Evolutionary conservation across 805 yeast genomes (phyloP).

Genomic region (Teunomyces pallodes): DNA sequence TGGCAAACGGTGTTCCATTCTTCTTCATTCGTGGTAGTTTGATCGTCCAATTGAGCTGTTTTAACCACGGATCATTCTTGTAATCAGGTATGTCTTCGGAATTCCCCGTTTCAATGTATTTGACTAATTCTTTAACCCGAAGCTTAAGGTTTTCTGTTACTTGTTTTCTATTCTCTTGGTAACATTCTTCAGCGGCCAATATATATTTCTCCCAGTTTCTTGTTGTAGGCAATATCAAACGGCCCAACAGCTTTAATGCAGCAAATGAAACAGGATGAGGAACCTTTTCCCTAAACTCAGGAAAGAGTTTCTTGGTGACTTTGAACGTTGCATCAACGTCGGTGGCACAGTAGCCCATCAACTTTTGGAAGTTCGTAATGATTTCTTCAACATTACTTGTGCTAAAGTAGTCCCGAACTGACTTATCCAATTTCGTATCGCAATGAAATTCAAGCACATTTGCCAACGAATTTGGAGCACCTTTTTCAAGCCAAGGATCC

Average conservation of each 20-base stretch:
- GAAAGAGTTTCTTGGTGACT: conserved; percentile 68
- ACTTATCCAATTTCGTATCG: conserved; percentile 62
- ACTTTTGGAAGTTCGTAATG: conserved; percentile 51
- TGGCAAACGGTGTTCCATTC: conserved; percentile 64
- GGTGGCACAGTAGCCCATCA: conserved; percentile 78
- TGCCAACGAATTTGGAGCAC: conserved; percentile 75
- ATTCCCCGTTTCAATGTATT: conserved; percentile 27
- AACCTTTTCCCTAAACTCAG: conserved; percentile 60
- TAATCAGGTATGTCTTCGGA: conserved; percentile 23
- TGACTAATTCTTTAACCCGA: conserved; percentile 60
- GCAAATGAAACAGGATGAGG: conserved; percentile 97
- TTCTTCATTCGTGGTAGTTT: conserved; percentile 61
- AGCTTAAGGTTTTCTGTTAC: conserved; percentile 58
- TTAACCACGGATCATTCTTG: conserved; percentile 80
- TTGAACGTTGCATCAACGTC: conserved; percentile 78
- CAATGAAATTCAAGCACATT: conserved; percentile 82
- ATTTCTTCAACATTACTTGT: conserved; percentile 53
- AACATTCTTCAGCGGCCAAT: conserved; percentile 63
- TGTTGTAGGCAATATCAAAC: conserved; percentile 77
- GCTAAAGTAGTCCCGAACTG: conserved; percentile 62
- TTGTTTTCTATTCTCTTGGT: conserved; percentile 52
- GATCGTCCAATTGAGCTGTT: conserved; percentile 85
- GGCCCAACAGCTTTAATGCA: conserved; percentile 71
- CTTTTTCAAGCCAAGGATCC: conserved; percentile 83
- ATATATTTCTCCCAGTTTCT: conserved; percentile 71